Evolutionary conservation across 1,284 basidiomycete species (phyloP).

Genomic region (Trichosporon sp.): DNA sequence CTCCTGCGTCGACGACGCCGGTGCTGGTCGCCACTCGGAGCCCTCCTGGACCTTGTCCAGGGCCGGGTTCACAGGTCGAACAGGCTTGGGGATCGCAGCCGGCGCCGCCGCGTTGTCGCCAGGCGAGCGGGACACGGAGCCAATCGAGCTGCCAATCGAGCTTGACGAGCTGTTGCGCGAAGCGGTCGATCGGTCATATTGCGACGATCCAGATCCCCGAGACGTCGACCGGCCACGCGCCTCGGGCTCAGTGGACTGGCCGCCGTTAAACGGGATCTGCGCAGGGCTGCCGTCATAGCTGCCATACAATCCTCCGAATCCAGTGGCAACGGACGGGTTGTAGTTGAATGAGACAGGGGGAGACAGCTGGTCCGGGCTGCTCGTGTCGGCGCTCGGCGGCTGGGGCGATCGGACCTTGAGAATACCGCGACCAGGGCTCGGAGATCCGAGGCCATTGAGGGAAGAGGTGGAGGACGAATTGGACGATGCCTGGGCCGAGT

Average conservation of each 20-base stretch:
- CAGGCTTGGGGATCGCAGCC: conserved; percentile 14
- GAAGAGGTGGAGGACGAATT: conserved; percentile 41
- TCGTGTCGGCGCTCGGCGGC: conserved; percentile 30
- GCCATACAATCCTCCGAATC: conserved; percentile 53
- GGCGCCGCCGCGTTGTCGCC: conserved; percentile 23
- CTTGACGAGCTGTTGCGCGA: conserved; percentile 40
- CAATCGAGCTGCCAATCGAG: conserved; percentile 25
- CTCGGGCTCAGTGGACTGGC: conserved; percentile 25
- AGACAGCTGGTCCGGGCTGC: conserved; percentile 36
- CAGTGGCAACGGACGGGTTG: conserved; percentile 56
- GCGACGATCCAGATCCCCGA: conserved; percentile 37
- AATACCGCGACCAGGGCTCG: conserved; percentile 45
- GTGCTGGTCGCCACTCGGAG: conserved; percentile 27
- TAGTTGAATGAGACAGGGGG: conserved; percentile 54
- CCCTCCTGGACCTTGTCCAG: conserved; percentile 42
- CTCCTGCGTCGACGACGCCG: conserved; percentile 23
- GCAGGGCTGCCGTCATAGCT: conserved; percentile 27
- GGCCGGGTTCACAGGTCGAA: conserved; percentile 19
- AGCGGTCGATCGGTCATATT: conserved; percentile 40
- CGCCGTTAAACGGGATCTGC: conserved; percentile 12
- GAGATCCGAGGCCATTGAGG: conserved; percentile 39
- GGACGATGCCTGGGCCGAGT: conserved; percentile 17
- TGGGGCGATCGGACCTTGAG: conserved; percentile 49
- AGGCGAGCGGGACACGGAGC: conserved; percentile 31
- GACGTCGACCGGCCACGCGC: conserved; percentile 45